Evolutionary conservation across 768 basidiomycete species (phyloP).

Genomic region (Termitomyces eurrhizus): DNA sequence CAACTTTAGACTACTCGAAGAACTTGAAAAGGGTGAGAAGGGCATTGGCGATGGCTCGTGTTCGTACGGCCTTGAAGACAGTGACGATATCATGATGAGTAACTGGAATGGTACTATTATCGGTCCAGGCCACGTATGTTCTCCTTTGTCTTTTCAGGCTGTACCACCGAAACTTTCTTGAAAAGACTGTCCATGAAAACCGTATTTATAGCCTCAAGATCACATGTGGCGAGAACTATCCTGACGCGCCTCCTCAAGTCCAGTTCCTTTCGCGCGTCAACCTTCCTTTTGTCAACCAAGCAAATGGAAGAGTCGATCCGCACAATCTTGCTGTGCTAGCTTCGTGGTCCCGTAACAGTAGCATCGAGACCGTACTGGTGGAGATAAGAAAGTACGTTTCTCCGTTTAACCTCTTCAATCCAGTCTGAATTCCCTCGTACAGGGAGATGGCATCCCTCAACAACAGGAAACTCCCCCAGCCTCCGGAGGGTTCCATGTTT

Average conservation of each 20-base stretch:
- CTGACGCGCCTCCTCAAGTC: conserved; percentile 73
- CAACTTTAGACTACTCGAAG: conserved; percentile 95
- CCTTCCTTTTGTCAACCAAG: conserved; percentile 82
- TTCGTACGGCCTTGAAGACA: conserved; percentile 93
- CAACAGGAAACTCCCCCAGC: conserved; percentile 94
- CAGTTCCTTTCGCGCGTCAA: conserved; percentile 90
- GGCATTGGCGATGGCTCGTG: conserved; percentile 98
- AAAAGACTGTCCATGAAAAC: conserved; percentile 95
- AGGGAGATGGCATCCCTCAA: conserved; percentile 94
- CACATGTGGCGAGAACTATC: conserved; percentile 71
- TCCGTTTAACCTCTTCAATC: neutral
- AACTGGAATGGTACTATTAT: conserved; percentile 99
- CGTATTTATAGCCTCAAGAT: conserved; percentile 96
- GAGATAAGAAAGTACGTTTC: conserved; percentile 81
- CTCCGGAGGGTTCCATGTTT: conserved; percentile 81
- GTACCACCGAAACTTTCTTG: conserved; percentile 11
- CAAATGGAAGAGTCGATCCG: conserved; percentile 75
- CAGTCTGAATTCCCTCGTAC: neutral
- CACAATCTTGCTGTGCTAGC: conserved; percentile 67
- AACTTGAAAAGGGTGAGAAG: conserved; percentile 99
- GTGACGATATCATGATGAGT: conserved; percentile 96
- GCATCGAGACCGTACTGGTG: conserved; percentile 88
- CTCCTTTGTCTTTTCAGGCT: neutral
- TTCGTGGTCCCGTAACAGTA: conserved; percentile 71
- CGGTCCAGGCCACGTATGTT: conserved; percentile 90